Conservation (phyloP, 1,284 basidiomycete species). For the Porogramme epimiltina region DNA sequence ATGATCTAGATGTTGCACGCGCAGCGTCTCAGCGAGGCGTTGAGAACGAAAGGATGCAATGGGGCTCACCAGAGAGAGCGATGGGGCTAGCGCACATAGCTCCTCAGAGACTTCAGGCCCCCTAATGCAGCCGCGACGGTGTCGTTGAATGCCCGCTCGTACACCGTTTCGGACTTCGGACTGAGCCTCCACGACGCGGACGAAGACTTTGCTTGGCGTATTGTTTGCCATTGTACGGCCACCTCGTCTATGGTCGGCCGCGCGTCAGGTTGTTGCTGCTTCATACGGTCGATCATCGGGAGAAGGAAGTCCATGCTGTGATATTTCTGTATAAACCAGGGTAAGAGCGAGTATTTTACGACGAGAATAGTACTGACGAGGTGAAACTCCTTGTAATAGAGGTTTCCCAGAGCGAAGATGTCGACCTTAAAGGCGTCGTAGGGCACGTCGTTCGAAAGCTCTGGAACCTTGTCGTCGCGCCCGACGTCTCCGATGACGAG, state of each 20-base stretch:
- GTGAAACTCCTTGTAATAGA: slow-evolving; percentile 22
- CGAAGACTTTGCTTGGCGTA: not conserved
- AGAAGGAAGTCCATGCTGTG: slow-evolving; percentile 23
- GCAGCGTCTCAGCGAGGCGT: no score
- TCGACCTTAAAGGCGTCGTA: slow-evolving; percentile 35
- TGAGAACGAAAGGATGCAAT: no score
- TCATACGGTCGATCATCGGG: slow-evolving; percentile 22
- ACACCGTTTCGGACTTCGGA: not conserved
- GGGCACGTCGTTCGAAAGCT: slow-evolving; percentile 24
- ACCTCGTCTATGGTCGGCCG: not conserved
- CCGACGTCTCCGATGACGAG: slow-evolving; percentile 19
- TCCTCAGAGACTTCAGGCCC: no score
- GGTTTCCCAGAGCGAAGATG: slow-evolving; percentile 30
- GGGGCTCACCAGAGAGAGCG: no score
- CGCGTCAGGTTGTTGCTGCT: not conserved
- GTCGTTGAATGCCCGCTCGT: no score
- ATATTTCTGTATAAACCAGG: slow-evolving; percentile 23
- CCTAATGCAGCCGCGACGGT: no score
- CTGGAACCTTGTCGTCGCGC: slow-evolving; percentile 28
- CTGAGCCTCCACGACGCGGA: not conserved
- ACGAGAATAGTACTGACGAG: slow-evolving; percentile 11
- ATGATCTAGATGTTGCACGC: no score
- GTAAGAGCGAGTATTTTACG: not conserved
- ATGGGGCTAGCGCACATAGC: no score
- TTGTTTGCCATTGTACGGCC: not conserved